These are phyloP conservation scores for Colletotrichum filicis DNA, from an alignment of 2,329 filamentous ascomycete genomes.

Conservation along the genomic window DNA sequence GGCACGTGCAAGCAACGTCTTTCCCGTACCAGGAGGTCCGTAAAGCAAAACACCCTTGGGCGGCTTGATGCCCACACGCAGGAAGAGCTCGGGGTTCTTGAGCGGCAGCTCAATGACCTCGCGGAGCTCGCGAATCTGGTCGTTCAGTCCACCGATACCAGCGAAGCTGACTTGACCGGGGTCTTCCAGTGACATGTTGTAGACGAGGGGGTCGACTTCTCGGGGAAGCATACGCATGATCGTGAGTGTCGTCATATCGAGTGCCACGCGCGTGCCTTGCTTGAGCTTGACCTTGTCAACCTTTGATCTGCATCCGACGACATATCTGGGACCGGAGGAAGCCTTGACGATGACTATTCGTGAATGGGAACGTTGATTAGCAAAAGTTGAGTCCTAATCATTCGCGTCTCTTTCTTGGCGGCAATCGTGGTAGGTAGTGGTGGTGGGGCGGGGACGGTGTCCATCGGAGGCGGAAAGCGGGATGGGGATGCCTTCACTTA, in stretches of 20 bases:
- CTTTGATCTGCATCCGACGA: constrained; percentile 97
- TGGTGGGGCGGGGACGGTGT: not conserved
- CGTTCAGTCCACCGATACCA: constrained; percentile 96
- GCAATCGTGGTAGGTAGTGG: not conserved
- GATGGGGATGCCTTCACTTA: constrained; percentile 58
- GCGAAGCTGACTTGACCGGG: constrained; percentile 98
- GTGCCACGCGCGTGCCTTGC: constrained; percentile 95
- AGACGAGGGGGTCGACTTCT: constrained; percentile 97
- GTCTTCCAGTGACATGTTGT: constrained; percentile 99
- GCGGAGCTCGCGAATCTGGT: constrained; percentile 96
- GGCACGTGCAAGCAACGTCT: constrained; percentile 92
- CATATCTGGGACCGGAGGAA: constrained; percentile 95
- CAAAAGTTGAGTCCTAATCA: not conserved
- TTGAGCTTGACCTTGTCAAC: constrained; percentile 98
- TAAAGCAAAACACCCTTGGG: constrained; percentile 98
- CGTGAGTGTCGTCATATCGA: constrained; percentile 99
- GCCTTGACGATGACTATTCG: constrained; percentile 93
- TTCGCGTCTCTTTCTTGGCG: not conserved
- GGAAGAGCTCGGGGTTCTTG: constrained; percentile 98
- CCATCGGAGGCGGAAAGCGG: not conserved
- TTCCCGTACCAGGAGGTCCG: constrained; percentile 95
- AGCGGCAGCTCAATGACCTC: constrained; percentile 98
- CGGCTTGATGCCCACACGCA: constrained; percentile 97
- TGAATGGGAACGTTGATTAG: not conserved
- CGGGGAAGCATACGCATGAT: constrained; percentile 99